These are phyloP conservation scores for Wickerhamomyces hampshirensis DNA, from an alignment of 805 yeast species.

Conservation along the genomic window DNA sequence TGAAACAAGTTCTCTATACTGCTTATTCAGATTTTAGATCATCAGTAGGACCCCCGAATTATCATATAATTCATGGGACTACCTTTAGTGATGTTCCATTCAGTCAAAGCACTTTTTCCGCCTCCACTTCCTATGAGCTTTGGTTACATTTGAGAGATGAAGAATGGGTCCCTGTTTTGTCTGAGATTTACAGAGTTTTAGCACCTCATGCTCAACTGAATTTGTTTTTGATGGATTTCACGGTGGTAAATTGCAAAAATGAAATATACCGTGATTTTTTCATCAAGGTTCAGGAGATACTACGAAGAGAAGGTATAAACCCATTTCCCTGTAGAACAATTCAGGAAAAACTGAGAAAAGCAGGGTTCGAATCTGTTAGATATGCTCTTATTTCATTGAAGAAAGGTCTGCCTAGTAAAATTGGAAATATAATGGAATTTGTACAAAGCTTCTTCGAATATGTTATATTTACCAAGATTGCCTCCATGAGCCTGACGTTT, in stretches of 20 bases:
- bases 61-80: slow-evolving; percentile 19
- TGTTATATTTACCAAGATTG: slow-evolving; percentile 14
- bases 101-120: slow-evolving; percentile 15
- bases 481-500: slow-evolving; percentile 8
- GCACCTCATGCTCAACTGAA: slow-evolving; percentile 15
- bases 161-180: slow-evolving; percentile 20
- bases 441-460: slow-evolving; percentile 18
- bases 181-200: slow-evolving; percentile 17
- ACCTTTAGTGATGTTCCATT: slow-evolving; percentile 18
- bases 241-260: slow-evolving; percentile 17
- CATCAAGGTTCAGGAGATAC: slow-evolving; percentile 6
- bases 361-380: slow-evolving; percentile 18
- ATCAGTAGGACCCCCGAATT: slow-evolving; percentile 20
- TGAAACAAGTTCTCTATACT: slow-evolving; percentile 13
- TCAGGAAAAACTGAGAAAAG: slow-evolving; percentile 13
- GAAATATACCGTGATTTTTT: slow-evolving; percentile 12
- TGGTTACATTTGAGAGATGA: slow-evolving; percentile 15
- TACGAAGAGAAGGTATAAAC: slow-evolving; percentile 17
- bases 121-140: slow-evolving; percentile 17
- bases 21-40: slow-evolving; percentile 10
- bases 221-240: slow-evolving; percentile 19
- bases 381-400: slow-evolving; percentile 19
- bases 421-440: slow-evolving; percentile 23
- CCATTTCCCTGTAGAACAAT: slow-evolving; percentile 23
- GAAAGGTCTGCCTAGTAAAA: slow-evolving; percentile 17